A percentile compares a stretch with the other conserved stretches of the same genome.
Evolutionary conservation across 2,329 filamentous ascomycete genomes (phyloP).

Genomic region (Verticillium dahliae): DNA sequence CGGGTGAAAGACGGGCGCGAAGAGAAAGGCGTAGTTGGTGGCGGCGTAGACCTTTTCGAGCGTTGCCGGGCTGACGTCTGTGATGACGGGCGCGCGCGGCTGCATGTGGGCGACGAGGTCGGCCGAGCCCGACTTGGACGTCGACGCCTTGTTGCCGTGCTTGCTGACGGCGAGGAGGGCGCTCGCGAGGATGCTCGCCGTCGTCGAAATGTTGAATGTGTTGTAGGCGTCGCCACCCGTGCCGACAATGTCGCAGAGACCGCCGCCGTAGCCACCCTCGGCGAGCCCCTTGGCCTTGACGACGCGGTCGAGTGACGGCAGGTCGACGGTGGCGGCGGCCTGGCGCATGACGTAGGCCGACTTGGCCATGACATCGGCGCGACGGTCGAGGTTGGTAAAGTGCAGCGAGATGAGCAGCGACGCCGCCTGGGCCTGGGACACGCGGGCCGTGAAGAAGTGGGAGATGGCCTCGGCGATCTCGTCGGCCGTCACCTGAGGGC

Average conservation of each 20-base stretch:
- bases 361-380: conserved; percentile 78
- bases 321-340: conserved; percentile 68
- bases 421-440: conserved; percentile 83
- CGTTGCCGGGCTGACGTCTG: conserved; percentile 64
- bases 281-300: conserved; percentile 54
- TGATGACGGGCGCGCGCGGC: conserved; percentile 67
- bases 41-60: conserved; percentile 66
- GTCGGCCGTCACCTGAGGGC: conserved; percentile 53
- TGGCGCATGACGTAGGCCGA: conserved; percentile 79
- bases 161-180: conserved; percentile 82
- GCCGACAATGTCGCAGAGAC: conserved; percentile 92
- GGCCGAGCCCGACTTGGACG: conserved; percentile 90
- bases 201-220: conserved; percentile 97
- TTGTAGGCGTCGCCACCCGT: conserved; percentile 95
- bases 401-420: conserved; percentile 86
- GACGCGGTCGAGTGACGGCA: conserved; percentile 50
- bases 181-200: conserved; percentile 85
- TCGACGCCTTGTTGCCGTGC: conserved; percentile 93
- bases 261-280: conserved; percentile 73
- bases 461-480: conserved; percentile 89
- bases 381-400: conserved; percentile 79
- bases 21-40: conserved; percentile 92
- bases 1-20: conserved; percentile 92
- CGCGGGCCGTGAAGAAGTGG: conserved; percentile 82
- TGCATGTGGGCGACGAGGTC: conserved; percentile 76